A percentile compares a stretch with the other conserved stretches of the same genome.
These are phyloP conservation scores for Beverwykella pulmonaria DNA, from an alignment of 495 filamentous ascomycete genomes.

Conservation along the genomic window DNA sequence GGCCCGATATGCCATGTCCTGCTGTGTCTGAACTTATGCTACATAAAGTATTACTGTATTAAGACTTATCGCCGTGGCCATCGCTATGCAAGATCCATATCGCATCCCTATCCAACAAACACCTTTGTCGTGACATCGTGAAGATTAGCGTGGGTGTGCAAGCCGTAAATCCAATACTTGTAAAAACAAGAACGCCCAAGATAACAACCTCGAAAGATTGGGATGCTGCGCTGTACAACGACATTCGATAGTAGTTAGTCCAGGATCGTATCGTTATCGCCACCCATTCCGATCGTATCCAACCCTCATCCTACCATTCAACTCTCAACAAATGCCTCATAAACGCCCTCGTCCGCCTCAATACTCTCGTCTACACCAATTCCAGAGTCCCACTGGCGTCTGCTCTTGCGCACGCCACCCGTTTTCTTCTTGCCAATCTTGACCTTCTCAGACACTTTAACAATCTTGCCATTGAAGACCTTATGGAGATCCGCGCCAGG, in stretches of 20 bases:
- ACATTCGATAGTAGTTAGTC: too few relatives aligned
- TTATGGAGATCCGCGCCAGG: constrained; percentile 17
- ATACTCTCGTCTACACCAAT: constrained; percentile 23
- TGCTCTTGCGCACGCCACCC: constrained; percentile 11
- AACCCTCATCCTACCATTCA: not conserved
- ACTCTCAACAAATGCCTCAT: not conserved
- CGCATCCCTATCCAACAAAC: not conserved
- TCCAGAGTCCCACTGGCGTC: constrained; percentile 23
- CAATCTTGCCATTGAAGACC: constrained; percentile 25
- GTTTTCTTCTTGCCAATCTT: constrained; percentile 27
- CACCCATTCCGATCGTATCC: too few relatives aligned
- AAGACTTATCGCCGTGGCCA: not conserved
- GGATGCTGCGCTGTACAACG: not conserved
- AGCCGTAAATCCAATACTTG: not conserved
- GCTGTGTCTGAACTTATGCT: not conserved
- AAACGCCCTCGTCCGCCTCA: constrained; percentile 5
- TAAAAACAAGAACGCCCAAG: not conserved
- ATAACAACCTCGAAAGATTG: not conserved
- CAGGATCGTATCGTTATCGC: not conserved
- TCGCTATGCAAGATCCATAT: not conserved
- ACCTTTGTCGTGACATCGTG: not conserved
- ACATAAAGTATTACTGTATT: not conserved
- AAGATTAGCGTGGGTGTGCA: not conserved
- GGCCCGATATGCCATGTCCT: not conserved
- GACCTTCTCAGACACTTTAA: constrained; percentile 29